Percentiles rank a stretch among this genome's conserved stretches.
Conservation (phyloP, 441 rosid genomes). For the Eutrema salsugineum region DNA sequence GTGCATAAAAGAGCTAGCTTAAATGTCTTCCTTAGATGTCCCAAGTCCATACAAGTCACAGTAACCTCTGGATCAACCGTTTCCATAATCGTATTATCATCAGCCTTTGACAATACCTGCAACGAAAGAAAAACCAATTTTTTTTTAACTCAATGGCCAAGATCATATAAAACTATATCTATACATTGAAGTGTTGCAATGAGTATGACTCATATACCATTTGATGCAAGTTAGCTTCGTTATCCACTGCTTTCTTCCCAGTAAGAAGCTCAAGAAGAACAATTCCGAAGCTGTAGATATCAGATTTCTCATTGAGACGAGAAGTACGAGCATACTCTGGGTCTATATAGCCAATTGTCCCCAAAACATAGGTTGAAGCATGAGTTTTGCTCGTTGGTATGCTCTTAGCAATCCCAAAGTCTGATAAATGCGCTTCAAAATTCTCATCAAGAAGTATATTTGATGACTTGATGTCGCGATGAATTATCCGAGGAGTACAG, state of each 20-base stretch:
- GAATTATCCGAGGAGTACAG: slow-evolving; percentile 84
- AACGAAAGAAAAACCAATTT: not conserved
- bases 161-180: not conserved
- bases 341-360: slow-evolving; percentile 94
- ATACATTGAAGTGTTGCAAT: not conserved
- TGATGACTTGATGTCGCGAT: slow-evolving; percentile 89
- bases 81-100: slow-evolving; percentile 82
- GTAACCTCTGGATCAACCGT: slow-evolving; percentile 86
- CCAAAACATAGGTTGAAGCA: slow-evolving; percentile 80
- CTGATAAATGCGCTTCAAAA: slow-evolving; percentile 82
- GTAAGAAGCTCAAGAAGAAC: slow-evolving; percentile 95
- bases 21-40: slow-evolving; percentile 63
- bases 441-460: slow-evolving; percentile 84
- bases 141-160: not conserved
- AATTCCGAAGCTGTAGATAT: slow-evolving; percentile 90
- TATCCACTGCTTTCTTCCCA: slow-evolving; percentile 93
- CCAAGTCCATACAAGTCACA: slow-evolving; percentile 65
- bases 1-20: slow-evolving; percentile 86
- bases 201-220: slow-evolving; percentile 39
- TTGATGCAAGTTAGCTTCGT: slow-evolving; percentile 86
- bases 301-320: slow-evolving; percentile 82
- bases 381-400: slow-evolving; percentile 71
- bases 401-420: slow-evolving; percentile 89
- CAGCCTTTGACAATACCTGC: slow-evolving; percentile 67
- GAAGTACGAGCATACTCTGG: slow-evolving; percentile 97